Base-by-base conservation (phyloP, 345 rosid species). In the Carallia pectinifolia region DNA sequence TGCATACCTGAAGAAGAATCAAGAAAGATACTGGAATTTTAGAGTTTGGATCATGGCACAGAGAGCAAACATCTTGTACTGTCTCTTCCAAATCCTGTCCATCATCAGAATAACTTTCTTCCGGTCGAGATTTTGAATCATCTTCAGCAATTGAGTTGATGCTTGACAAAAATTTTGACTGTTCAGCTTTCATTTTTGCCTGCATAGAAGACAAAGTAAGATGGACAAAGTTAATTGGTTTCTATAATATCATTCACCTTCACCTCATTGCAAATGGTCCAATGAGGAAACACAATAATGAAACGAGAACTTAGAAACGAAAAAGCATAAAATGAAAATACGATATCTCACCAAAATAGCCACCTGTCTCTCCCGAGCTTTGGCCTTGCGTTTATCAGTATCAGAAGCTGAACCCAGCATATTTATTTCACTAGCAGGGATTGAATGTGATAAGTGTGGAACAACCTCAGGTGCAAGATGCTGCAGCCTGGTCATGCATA, bases 181-280 rank as follows among this genome's bases (percentile, higher is more conserved):
- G 99, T 80, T 95, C 99, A 38, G 90, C 98, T 85, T 83, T 92
- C 96, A 95, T 95, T 86, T 90, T 95, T 75, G 80, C 99, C 99
- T 95, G 88, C 86, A 86, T 39, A 29, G 66, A 60, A 72, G 66
- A 67, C 31, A 58, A 64, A 31, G 36, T 54, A 52, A 79, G 52
- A 60, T 56, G 48, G 34, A 65, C 44, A 66, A 73, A 23, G 62
- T 1, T 38, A 67, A 38, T 38, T 31, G 29, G 16, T 50, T 27
- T 39, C 63, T 27, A 40, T 17, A 6, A 60, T 40, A 16, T 10
- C n/a, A 19, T 34, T 31, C 62, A 68, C 61, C 59, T 47, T 36
- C 56, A 7, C 27, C 62, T 53, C n/a, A 34, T 40, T 44, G 50
- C 16, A 12, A 44, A 12, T 44, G 48, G 13, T 10, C 50, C 50